These are phyloP conservation scores for Boletus sp. DNA, from an alignment of 768 basidiomycete species.

Conservation along the genomic window DNA sequence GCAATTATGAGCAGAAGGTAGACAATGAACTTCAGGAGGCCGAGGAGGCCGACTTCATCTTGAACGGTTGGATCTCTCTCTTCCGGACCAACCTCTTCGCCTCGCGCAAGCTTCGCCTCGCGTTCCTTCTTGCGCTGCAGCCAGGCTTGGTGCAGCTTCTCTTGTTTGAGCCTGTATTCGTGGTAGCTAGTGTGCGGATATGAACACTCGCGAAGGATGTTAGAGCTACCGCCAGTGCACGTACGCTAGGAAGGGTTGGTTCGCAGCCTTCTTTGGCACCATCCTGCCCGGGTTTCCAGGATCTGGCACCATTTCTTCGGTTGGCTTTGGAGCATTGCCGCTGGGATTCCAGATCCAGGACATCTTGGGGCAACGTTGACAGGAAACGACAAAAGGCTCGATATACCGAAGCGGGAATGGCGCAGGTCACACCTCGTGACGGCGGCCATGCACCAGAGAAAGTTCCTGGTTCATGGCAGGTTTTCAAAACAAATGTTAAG, in stretches of 20 bases:
- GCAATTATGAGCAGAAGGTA: constrained; percentile 50
- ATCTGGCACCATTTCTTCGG: constrained; percentile 55
- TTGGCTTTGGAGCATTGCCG: constrained; percentile 35
- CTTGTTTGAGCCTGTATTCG: constrained; percentile 61
- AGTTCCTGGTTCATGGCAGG: not conserved
- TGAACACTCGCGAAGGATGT: not conserved
- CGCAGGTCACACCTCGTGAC: not conserved
- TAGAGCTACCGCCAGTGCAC: constrained; percentile 27
- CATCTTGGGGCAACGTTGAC: constrained; percentile 37
- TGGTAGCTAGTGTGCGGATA: constrained; percentile 47
- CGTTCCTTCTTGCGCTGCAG: constrained; percentile 66
- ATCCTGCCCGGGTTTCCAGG: constrained; percentile 61
- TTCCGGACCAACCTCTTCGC: constrained; percentile 69
- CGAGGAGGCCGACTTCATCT: constrained; percentile 60
- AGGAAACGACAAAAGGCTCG: not conserved
- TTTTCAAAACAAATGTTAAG: not conserved
- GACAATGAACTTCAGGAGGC: constrained; percentile 67
- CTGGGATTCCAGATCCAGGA: constrained; percentile 60
- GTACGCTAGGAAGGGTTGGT: constrained; percentile 80
- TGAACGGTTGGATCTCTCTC: constrained; percentile 71
- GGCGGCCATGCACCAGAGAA: not conserved
- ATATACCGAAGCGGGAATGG: not conserved
- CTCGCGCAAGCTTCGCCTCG: constrained; percentile 67
- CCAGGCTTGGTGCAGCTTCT: constrained; percentile 61
- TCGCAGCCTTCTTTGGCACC: constrained; percentile 81